Percentiles rank a stretch among this genome's conserved stretches.
These are phyloP conservation scores for Trichoderma cornu-damae DNA, from an alignment of 2,329 filamentous ascomycete genomes.

Conservation along the genomic window DNA sequence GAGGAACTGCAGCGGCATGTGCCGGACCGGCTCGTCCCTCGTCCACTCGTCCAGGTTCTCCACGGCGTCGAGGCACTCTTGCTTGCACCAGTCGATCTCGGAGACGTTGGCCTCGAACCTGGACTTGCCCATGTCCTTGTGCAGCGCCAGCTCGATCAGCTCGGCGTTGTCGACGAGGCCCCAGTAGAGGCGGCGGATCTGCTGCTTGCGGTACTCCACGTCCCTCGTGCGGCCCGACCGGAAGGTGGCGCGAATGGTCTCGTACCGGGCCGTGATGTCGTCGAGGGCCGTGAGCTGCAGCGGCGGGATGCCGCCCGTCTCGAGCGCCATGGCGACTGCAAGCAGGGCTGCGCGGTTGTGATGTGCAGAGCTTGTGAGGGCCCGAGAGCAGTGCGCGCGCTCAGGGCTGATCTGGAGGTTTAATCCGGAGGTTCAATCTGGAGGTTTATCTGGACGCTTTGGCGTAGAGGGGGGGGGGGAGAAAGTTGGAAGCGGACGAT, in stretches of 20 bases:
- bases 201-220: conserved; percentile 72
- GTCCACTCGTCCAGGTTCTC: conserved; percentile 76
- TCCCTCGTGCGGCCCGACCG: conserved; percentile 75
- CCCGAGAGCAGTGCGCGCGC: no score
- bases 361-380: no score
- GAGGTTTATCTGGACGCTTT: no score
- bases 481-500: no score
- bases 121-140: conserved; percentile 73
- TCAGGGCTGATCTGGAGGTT: no score
- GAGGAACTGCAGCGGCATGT: conserved; percentile 64
- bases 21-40: conserved; percentile 70
- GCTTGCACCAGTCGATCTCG: conserved; percentile 74
- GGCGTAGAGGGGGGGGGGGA: no score
- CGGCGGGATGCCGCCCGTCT: conserved; percentile 37
- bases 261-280: conserved; percentile 57
- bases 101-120: conserved; percentile 66
- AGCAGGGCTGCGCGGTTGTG: no score
- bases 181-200: conserved; percentile 96
- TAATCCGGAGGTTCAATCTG: no score
- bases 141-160: conserved; percentile 68
- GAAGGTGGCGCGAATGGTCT: conserved; percentile 63
- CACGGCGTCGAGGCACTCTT: conserved; percentile 73
- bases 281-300: conserved; percentile 62
- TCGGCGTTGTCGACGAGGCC: conserved; percentile 72
- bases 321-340: conserved; percentile 35